phyloP scores from a whole-genome alignment of 768 basidiomycete species.

The Russula olivacea region DNA sequence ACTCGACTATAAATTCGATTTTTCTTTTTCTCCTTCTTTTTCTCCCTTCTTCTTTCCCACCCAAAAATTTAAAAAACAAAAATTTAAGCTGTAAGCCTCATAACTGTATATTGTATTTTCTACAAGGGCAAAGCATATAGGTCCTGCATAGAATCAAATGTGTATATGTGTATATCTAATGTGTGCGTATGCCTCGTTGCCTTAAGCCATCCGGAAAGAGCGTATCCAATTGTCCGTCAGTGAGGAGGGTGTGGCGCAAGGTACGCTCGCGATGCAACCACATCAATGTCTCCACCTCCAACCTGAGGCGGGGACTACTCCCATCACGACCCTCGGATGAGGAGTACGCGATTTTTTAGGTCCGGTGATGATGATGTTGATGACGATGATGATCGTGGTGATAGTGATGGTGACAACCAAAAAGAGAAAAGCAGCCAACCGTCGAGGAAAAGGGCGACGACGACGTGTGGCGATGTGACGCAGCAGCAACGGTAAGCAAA shows the following conservation, averaged over 20 bases:
- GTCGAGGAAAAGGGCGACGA: background rate
- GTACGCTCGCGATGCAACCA: background rate
- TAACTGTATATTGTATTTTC: background rate
- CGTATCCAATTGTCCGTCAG: too few relatives aligned
- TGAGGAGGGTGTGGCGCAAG: background rate
- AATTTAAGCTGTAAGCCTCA: background rate
- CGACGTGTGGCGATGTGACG: background rate
- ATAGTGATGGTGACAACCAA: constrained; percentile 4
- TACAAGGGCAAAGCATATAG: background rate
- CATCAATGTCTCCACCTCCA: background rate
- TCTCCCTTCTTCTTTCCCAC: background rate
- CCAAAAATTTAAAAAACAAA: background rate
- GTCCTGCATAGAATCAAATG: background rate
- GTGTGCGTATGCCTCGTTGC: background rate
- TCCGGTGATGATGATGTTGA: constrained; percentile 4
- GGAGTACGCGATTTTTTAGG: background rate
- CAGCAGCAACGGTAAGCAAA: background rate
- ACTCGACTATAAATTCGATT: background rate
- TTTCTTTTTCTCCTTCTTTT: background rate
- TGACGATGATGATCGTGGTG: background rate
- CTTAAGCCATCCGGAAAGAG: background rate
- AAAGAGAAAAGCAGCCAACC: background rate
- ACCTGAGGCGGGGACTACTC: background rate
- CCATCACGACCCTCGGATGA: background rate
- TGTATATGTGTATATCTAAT: constrained; percentile 2